phyloP scores from a whole-genome alignment of 371 early-diverging fungal genomes.

The Rhizomucor pusillus region DNA sequence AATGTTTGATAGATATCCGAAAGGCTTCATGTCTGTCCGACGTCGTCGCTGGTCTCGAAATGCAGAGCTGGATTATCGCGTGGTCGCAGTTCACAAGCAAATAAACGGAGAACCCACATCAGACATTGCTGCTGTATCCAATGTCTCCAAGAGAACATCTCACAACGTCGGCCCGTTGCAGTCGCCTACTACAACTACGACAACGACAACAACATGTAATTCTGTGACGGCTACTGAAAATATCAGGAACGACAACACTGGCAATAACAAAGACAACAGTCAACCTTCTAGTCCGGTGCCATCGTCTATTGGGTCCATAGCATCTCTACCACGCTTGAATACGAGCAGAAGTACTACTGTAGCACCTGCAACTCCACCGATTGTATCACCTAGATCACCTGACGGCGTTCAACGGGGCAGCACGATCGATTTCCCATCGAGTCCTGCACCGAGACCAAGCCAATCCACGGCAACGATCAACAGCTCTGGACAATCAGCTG shows the following conservation, averaged over 20 bases:
- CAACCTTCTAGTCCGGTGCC: neutral
- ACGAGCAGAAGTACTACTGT: too few species aligned
- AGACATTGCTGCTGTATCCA: neutral
- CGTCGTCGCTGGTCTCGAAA: conserved; percentile 20
- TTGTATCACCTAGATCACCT: neutral
- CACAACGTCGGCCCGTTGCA: neutral
- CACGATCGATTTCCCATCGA: neutral
- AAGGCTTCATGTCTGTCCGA: conserved; percentile 17
- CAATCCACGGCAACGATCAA: neutral
- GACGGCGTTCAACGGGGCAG: neutral
- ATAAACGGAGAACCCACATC: neutral
- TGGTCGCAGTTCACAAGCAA: neutral
- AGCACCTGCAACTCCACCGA: neutral
- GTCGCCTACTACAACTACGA: neutral
- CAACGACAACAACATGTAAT: too few species aligned
- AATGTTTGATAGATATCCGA: conserved; percentile 12
- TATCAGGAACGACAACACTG: too few species aligned
- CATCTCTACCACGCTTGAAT: neutral
- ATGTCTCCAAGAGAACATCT: too few species aligned
- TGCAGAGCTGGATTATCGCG: conserved; percentile 12
- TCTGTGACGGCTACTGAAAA: neutral
- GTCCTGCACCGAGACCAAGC: neutral
- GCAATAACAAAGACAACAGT: too few species aligned
- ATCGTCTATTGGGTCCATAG: neutral
- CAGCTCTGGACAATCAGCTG: too few species aligned